These are phyloP conservation scores for Solanum verrucosum DNA, from an alignment of 257 asterid species.

Conservation along the genomic window DNA sequence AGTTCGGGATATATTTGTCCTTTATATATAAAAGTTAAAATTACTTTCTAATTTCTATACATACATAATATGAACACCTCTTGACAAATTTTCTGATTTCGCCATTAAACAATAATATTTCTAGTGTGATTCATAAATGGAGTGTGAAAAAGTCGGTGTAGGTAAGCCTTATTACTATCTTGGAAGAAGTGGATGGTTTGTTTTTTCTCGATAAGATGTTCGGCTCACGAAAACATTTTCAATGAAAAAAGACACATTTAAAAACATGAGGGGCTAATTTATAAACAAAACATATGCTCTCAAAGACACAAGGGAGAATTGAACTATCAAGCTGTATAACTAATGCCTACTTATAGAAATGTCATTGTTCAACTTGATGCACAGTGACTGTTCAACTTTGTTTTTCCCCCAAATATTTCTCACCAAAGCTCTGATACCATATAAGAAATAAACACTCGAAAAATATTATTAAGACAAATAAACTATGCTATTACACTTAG, in stretches of 20 bases:
- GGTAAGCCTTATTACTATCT: not conserved
- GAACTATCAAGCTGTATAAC: not conserved
- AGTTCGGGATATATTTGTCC: too few species aligned
- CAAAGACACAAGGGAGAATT: not conserved
- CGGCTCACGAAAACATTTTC: not conserved
- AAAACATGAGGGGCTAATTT: not conserved
- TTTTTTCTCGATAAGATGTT: not conserved
- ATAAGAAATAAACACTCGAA: not conserved
- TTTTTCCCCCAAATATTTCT: too few species aligned
- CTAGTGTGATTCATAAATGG: not conserved
- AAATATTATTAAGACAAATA: not conserved
- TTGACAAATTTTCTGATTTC: too few species aligned
- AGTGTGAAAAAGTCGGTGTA: rapidly evolving
- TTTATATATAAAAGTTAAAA: not conserved
- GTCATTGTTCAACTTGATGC: too few species aligned
- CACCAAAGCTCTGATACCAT: not conserved
- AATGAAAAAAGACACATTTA: not conserved
- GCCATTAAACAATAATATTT: not conserved
- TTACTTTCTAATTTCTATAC: not conserved
- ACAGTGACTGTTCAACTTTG: too few species aligned
- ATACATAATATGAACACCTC: too few species aligned
- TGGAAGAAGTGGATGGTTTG: not conserved
- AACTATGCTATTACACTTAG: not conserved
- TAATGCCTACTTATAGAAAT: not conserved
- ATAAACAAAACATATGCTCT: not conserved